Percentiles rank a stretch among this genome's conserved stretches.
These are phyloP conservation scores for Meira nashicola DNA, from an alignment of 1,284 basidiomycete genomes.

Conservation along the genomic window DNA sequence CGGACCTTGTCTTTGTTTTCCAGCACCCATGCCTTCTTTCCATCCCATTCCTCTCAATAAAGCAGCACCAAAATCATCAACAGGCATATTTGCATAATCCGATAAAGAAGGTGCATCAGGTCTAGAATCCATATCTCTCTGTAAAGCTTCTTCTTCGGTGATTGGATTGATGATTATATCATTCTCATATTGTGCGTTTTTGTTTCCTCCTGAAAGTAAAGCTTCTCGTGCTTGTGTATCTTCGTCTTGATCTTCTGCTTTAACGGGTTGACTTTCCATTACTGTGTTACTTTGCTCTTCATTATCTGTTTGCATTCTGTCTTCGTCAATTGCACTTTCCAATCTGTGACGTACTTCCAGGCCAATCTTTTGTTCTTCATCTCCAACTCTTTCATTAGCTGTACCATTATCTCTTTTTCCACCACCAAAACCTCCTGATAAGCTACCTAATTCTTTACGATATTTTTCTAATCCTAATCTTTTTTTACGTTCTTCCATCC, in stretches of 20 bases:
- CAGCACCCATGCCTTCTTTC: constrained; percentile 72
- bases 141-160: constrained; percentile 34
- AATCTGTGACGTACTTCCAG: constrained; percentile 20
- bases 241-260: constrained; percentile 1
- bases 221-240: constrained; percentile 11
- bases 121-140: constrained; percentile 36
- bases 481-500: constrained; percentile 41
- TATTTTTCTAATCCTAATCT: constrained; percentile 26
- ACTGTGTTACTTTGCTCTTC: not conserved
- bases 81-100: constrained; percentile 84
- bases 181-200: not conserved
- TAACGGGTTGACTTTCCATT: not conserved
- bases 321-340: not conserved
- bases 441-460: constrained; percentile 25
- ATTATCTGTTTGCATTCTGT: not conserved
- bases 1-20: constrained; percentile 40
- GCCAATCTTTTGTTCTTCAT: constrained; percentile 31
- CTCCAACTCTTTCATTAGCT: constrained; percentile 19
- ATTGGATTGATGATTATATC: constrained; percentile 26
- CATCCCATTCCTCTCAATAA: constrained; percentile 95
- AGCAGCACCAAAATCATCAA: constrained; percentile 87
- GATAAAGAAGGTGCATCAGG: constrained; percentile 62
- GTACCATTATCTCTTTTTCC: not conserved
- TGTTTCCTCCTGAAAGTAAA: constrained; percentile 22
- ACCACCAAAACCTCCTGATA: constrained; percentile 16